Evolutionary conservation across 306 rosid species (phyloP), one percentile per base, ranked within the genome.

Genomic region (Pterocarpus santalinus): DNA sequence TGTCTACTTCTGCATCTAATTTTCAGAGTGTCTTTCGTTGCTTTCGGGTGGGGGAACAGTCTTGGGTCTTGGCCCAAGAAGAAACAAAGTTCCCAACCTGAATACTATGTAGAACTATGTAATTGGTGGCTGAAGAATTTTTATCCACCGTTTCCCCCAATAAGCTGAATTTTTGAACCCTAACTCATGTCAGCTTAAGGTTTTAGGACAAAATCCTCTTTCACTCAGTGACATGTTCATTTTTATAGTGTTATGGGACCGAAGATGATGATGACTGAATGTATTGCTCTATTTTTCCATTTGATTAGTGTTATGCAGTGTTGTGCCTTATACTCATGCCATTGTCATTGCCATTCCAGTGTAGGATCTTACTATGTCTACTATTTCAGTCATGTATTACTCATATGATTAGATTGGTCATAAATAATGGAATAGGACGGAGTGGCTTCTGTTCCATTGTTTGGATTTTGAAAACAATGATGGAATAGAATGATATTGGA

Each of bases 41-140:
- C 46, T 67, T 81, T 56, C 5, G 16, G 34, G 22, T 1, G 22
- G 66, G 85, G 7, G 38, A 32, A 33, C 15, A 80, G 69, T 70
- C 52, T 22, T 22, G 28, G 28, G 28, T 22, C 28, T 32, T 76
- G 69, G 51, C 14, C 28, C 32, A 46, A 63, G 69, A 72, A 15
- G 46, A 70, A 63, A 71, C 16, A 53, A 39, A 64, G 56, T 12
- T 15, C 30, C 52, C 57, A 83, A 72, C 30, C 51, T 16, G 28
- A 22, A 57, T 44, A 76, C 15, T 43, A 5, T 30, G 41, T 41
- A 67, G 41, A 75, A 62, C 64, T 46, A 49, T 36, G 56, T 17
- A 44, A 58, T 22, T 32, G 16, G 67, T 30, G 39, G n/a, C 69
- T 65, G 62, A 30, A 41, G 16, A 63, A 5, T 38, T 73, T 64